Percentiles rank a stretch among this genome's conserved stretches.
Evolutionary conservation across 2,329 filamentous ascomycete genomes (phyloP).

Genomic region (Talaromyces sp.): DNA sequence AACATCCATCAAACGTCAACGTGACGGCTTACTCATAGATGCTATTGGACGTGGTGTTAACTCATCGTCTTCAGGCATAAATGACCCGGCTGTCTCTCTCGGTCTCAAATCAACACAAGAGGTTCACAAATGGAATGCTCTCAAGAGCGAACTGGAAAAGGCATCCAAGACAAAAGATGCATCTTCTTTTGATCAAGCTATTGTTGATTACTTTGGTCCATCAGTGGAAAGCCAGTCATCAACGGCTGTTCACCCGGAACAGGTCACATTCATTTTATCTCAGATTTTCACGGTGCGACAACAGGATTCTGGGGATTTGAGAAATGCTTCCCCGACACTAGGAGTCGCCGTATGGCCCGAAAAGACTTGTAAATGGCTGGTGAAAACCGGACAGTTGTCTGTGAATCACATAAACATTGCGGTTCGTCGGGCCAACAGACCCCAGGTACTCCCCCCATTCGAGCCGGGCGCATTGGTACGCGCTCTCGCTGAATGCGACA

Average conservation of each 20-base stretch:
- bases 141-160: constrained; percentile 28
- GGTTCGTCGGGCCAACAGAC: constrained; percentile 30
- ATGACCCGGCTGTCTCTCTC: constrained; percentile 24
- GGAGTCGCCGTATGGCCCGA: constrained; percentile 34
- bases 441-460: constrained; percentile 33
- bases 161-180: constrained; percentile 25
- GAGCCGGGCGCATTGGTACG: constrained; percentile 35
- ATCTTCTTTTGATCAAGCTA: constrained; percentile 31
- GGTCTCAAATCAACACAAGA: constrained; percentile 30
- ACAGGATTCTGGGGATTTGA: constrained; percentile 20
- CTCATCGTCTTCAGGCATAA: constrained; percentile 26
- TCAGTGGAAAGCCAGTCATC: constrained; percentile 22
- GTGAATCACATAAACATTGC: constrained; percentile 37
- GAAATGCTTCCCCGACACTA: constrained; percentile 25
- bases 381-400: constrained; percentile 35
- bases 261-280: constrained; percentile 34
- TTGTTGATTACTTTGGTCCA: constrained; percentile 27
- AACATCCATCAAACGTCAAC: constrained; percentile 34
- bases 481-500: constrained; percentile 37
- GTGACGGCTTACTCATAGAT: constrained; percentile 39
- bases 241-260: constrained; percentile 33
- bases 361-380: constrained; percentile 39
- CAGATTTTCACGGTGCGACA: constrained; percentile 33
- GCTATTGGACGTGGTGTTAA: constrained; percentile 40
- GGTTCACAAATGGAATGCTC: constrained; percentile 30